Evolutionary conservation across 2,329 filamentous ascomycete species (phyloP).

Genomic region (Mycogone perniciosa): DNA sequence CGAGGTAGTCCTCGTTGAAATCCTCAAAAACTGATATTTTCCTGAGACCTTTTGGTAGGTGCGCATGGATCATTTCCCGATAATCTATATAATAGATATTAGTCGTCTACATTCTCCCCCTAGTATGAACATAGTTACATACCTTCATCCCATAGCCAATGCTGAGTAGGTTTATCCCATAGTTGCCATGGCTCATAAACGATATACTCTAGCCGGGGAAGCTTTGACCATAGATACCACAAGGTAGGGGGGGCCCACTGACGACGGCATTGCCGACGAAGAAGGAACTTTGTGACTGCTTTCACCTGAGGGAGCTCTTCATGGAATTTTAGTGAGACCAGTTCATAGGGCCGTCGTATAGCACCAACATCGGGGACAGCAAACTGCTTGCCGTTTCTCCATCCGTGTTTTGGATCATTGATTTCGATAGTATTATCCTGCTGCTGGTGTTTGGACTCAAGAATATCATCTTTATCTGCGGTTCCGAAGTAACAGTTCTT

Average conservation of each 20-base stretch:
- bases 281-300: conserved; percentile 24
- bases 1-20: conserved; percentile 16
- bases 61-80: neutral
- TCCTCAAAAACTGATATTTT: conserved; percentile 25
- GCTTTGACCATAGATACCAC: conserved; percentile 16
- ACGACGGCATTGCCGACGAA: conserved; percentile 30
- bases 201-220: conserved; percentile 24
- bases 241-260: conserved; percentile 15
- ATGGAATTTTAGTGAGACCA: conserved; percentile 1
- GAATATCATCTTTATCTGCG: conserved; percentile 18
- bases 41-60: conserved; percentile 21
- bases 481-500: conserved; percentile 21
- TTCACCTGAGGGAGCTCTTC: conserved; percentile 18
- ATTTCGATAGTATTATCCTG: neutral
- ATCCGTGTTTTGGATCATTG: conserved; percentile 26
- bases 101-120: conserved; percentile 3
- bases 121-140: neutral
- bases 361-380: conserved; percentile 18
- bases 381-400: conserved; percentile 23
- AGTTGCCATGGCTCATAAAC: conserved; percentile 29
- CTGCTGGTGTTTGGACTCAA: neutral
- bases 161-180: conserved; percentile 14
- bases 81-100: conserved; percentile 9
- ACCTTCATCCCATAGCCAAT: conserved; percentile 15
- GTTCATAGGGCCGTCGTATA: conserved; percentile 22